phyloP scores from a whole-genome alignment of 495 filamentous ascomycete species.

The Neurospora tetrasperma region DNA sequence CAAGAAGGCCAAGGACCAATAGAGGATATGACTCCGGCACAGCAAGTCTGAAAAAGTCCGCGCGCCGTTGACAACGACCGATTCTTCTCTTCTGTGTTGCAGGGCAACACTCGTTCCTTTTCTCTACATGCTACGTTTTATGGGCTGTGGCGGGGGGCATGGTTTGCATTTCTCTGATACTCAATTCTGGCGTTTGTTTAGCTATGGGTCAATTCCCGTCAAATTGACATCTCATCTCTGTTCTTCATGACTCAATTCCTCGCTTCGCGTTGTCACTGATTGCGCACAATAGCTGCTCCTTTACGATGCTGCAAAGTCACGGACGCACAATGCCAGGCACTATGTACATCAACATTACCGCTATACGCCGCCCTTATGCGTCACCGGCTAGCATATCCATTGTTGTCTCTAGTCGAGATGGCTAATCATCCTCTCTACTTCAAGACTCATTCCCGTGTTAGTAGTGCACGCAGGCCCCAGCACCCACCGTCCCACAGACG shows the following conservation, averaged over 20 bases:
- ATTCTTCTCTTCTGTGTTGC: constrained; percentile 2
- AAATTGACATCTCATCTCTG: not conserved
- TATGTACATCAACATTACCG: not conserved
- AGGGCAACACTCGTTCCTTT: not conserved
- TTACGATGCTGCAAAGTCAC: not conserved
- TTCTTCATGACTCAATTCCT: not conserved
- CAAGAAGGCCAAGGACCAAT: constrained; percentile 31
- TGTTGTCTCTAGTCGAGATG: not conserved
- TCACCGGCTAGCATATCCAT: not conserved
- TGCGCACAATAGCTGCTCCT: not conserved
- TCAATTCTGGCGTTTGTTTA: not conserved
- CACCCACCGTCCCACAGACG: not conserved
- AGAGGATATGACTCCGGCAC: not conserved
- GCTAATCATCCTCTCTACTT: not conserved
- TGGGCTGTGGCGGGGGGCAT: not conserved
- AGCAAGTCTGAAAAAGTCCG: not conserved
- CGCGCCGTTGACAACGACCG: not conserved
- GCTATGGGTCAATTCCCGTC: not conserved
- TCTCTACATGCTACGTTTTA: not conserved
- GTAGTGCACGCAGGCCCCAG: not conserved
- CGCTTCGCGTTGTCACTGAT: not conserved
- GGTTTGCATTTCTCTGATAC: not conserved
- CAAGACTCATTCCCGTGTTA: not conserved
- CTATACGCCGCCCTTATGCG: not conserved
- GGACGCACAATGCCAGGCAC: not conserved